These are phyloP conservation scores for Byssochlamys sp. DNA, from an alignment of 2,329 filamentous ascomycete genomes.

Conservation along the genomic window DNA sequence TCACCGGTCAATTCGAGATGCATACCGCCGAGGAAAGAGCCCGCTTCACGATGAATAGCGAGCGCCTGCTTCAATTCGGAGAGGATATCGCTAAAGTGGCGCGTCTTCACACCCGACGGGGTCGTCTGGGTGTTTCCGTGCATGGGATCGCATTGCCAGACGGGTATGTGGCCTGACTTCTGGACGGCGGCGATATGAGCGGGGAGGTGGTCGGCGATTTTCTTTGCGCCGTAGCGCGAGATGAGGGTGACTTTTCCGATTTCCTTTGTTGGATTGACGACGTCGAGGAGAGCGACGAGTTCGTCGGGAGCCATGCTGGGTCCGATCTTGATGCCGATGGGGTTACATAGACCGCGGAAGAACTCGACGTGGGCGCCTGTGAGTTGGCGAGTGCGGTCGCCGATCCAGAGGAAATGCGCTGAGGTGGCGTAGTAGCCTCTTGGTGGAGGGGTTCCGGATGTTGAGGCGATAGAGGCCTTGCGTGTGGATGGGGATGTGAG, in stretches of 20 bases:
- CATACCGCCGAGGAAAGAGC: conserved; percentile 82
- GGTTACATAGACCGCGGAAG: conserved; percentile 91
- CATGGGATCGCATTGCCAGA: conserved; percentile 99
- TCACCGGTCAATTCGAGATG: conserved; percentile 94
- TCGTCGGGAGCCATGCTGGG: conserved; percentile 71
- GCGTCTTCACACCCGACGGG: conserved; percentile 74
- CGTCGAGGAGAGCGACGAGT: conserved; percentile 67
- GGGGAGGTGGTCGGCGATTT: conserved; percentile 66
- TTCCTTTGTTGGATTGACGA: conserved; percentile 72
- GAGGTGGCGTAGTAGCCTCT: conserved; percentile 85
- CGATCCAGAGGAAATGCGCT: conserved; percentile 96
- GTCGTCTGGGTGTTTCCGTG: conserved; percentile 69
- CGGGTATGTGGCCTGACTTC: conserved; percentile 62
- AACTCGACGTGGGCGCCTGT: conserved; percentile 93
- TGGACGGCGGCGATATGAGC: conserved; percentile 83
- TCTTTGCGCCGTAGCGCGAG: conserved; percentile 78
- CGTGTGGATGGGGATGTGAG: conserved; percentile 10
- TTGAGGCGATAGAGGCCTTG: conserved; percentile 16
- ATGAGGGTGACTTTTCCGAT: conserved; percentile 92
- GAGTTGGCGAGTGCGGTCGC: conserved; percentile 86
- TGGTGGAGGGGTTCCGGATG: conserved; percentile 14
- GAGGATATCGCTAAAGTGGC: conserved; percentile 82
- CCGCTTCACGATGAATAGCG: conserved; percentile 70
- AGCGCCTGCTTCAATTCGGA: conserved; percentile 75
- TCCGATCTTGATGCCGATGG: conserved; percentile 91